Base-by-base conservation (phyloP, 257 asterid species). In the Cruciata laevipes region DNA sequence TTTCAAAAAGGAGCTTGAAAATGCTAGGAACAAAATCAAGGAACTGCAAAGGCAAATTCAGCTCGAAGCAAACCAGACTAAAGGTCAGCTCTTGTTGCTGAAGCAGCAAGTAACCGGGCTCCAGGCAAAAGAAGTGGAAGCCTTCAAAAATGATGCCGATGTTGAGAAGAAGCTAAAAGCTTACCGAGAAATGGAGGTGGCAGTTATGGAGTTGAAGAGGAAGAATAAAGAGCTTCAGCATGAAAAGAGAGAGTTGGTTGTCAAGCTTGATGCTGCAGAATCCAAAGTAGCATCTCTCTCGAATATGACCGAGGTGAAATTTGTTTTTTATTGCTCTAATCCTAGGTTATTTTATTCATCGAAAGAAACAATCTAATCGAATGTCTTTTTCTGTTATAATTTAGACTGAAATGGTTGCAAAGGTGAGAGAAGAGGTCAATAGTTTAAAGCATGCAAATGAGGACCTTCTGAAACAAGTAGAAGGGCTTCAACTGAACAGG, bases 401-500 rank as follows among this genome's bases (percentile, higher is more conserved):
- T 71, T 87, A 93, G 99, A 85, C 79, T 60, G 99, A 90, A 71
- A 83, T 86, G 95, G 97, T 85, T 20, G 91, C 95, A 2, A 81
- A 83, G 63, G 90, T 84, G 21, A 81, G 95, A 76, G 96, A 88
- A 74, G 99, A 93, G 74, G 87, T 82, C 10, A 78, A 79, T 63
- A 82, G 76, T 44, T 63, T 94, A 74, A 81, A 88, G 51, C 96
- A 86, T 63, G 72, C 87, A 35, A 94, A 90, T 24, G 99, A 90
- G 68, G 97, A 90, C 76, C 95, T 94, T 4, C 80, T 78, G 21
- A 94, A 87, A 76, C 99, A 90, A 80, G 97, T 94, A 18, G 99
- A 94, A 81, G 96, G 96, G 31, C 97, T 94, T 72, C 99, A 94
- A 72, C 87, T 88, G 93, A 94, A 90, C 74, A 82, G 99, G 67